Base-by-base conservation (phyloP, 2,329 filamentous ascomycete genomes). In the Fusarium sp. region DNA sequence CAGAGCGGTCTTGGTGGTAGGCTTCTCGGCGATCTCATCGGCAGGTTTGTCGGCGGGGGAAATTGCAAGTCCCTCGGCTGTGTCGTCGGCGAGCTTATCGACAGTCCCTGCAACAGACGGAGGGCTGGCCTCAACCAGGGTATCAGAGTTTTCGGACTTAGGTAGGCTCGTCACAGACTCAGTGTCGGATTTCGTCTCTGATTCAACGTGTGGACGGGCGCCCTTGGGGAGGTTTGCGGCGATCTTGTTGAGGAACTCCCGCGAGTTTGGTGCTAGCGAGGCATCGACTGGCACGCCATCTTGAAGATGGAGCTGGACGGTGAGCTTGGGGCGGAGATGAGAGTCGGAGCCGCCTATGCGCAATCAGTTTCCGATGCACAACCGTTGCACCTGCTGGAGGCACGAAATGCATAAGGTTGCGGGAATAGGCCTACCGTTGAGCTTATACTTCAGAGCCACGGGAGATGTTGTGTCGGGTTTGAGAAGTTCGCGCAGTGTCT, bases 281-380 rank as follows among this genome's bases (percentile, higher is more conserved):
- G 92, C 93, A 80, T 94, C 91, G 42, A 94, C 85, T 8, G 92
- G 89, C 31, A 90, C 86, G 16, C 92, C 93, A 74, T 93, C 89
- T 62, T 87, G 85, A 17, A 92, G 83, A 74, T 93, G 89, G 12
- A 95, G 86, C 69, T 91, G 88, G 67, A 96, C 89, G 5, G 92
- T 92, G 64, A 96, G 84, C 75, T 91, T 92, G 2, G 93, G 93
- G 44, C 88, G 87, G 75, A 94, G 88, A 49, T 84, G 82, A 44
- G 85, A 83, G 66, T 84, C 81, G 3, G 80, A 80, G 71, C 81
- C 76, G 33, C 79, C 84, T 85, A 64, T 61, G 24, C 9, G 51
- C 35, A 51, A 64, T 71, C 57, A 74, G 63, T 60, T 66, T 67
- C 16, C 31, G 17, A 27, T 14, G 44, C 24, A 44, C 36, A 46